A percentile compares a stretch with the other conserved stretches of the same genome.
Evolutionary conservation across 768 basidiomycete genomes (phyloP).

Genomic region (Mycena crocata): DNA sequence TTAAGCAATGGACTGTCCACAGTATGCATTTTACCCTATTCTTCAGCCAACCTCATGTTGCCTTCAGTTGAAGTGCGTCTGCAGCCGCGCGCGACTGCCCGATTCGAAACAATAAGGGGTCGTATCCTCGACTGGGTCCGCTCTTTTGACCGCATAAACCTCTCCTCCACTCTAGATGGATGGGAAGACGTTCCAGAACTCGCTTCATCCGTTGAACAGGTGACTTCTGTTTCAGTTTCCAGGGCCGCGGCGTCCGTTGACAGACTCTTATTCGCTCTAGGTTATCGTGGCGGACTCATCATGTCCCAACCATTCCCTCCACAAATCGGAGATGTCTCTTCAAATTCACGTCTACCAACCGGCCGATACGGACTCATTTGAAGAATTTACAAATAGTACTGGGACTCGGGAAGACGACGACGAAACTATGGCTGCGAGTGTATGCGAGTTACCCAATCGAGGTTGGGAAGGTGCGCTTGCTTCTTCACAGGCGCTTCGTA

Average conservation of each 20-base stretch:
- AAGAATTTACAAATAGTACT: constrained; percentile 76
- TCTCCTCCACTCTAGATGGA: constrained; percentile 78
- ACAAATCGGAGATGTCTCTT: constrained; percentile 69
- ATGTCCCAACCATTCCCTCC: constrained; percentile 64
- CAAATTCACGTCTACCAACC: constrained; percentile 93
- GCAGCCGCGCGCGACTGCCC: constrained; percentile 71
- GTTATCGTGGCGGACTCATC: constrained; percentile 80
- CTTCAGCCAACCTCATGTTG: neutral
- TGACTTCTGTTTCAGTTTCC: too few relatives aligned
- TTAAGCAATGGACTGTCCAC: constrained; percentile 72
- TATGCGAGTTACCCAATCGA: constrained; percentile 87
- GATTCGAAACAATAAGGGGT: constrained; percentile 79
- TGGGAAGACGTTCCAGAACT: constrained; percentile 85
- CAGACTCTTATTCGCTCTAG: too few relatives aligned
- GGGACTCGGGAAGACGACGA: constrained; percentile 71
- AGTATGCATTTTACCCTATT: constrained; percentile 48
- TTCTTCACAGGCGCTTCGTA: too few relatives aligned
- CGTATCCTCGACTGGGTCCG: constrained; percentile 66
- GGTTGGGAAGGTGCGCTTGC: constrained; percentile 91
- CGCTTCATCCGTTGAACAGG: constrained; percentile 76
- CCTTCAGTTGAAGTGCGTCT: constrained; percentile 86
- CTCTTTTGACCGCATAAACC: constrained; percentile 73
- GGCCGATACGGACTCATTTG: constrained; percentile 70
- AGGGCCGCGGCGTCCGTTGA: too few relatives aligned
- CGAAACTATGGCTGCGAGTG: constrained; percentile 87